Evolutionary conservation across 1,284 basidiomycete species (phyloP), one percentile per base, ranked within the genome.

Genomic region (Paramarasmius palmivorus): DNA sequence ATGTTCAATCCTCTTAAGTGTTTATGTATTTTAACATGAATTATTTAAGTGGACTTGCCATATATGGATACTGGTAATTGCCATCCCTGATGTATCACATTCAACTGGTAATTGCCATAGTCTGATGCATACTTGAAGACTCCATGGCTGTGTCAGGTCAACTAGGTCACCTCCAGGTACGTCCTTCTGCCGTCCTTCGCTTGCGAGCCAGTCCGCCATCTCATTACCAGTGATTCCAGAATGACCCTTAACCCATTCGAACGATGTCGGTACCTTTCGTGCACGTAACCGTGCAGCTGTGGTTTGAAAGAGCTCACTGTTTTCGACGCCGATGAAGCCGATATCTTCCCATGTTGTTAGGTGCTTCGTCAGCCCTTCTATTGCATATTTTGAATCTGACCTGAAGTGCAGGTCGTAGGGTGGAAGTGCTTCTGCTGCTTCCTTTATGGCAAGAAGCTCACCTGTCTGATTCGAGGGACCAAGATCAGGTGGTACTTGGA

Each of bases 381-480:
- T 63, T 0, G 55, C 49, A 32, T 60, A 60, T 45, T 52, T 58
- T 4, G 63, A 64, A 56, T 64, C 63, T 9, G 44, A 62, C 2
- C 34, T 23, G 6, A 63, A 52, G 8, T 49, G 14, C 3, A 65
- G 52, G 8, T 26, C 36, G 12, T 44, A 29, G 3, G 29, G 7
- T 3, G 35, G 26, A 15, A 45, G 35, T 1, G 20, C 32, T 23
- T 63, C 54, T 1, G 54, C 40, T 5, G 59, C 57, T 14, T 49
- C 20, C 26, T 62, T 52, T 0, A 59, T 48, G 20, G 61, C 61
- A 2, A 57, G 39, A 2, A 63, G 9, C 47, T 65, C 65, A 0
- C 61, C 65, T 0, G 50, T 52, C 49, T 65, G 62, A 51, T 65
- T 68, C 3, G 63, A 56, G 32, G 62, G 61, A 1, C 25, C 20